Conservation (phyloP, 2,329 filamentous ascomycete genomes). For the Calonectria hawksworthii region DNA sequence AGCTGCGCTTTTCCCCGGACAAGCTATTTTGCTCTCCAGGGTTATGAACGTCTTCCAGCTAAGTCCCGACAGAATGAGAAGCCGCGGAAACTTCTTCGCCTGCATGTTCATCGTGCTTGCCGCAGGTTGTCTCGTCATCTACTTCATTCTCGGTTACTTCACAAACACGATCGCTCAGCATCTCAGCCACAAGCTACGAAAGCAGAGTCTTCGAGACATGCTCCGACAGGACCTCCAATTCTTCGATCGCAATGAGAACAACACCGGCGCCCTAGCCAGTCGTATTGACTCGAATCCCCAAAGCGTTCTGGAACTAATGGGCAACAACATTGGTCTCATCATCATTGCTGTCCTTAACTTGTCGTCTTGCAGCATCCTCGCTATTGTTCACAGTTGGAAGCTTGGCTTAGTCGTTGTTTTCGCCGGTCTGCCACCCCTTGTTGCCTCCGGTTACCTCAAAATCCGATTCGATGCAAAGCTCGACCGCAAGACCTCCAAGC, state of each 20-base stretch:
- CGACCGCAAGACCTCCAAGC: slow-evolving; percentile 53
- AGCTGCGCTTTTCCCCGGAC: slow-evolving; percentile 57
- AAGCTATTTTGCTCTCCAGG: slow-evolving; percentile 59
- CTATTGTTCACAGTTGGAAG: slow-evolving; percentile 62
- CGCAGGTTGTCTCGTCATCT: slow-evolving; percentile 59
- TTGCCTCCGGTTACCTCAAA: slow-evolving; percentile 55
- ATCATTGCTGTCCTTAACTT: slow-evolving; percentile 55
- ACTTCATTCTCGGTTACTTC: slow-evolving; percentile 55
- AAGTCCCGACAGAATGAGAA: slow-evolving; percentile 48
- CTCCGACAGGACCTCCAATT: slow-evolving; percentile 58
- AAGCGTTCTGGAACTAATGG: slow-evolving; percentile 58
- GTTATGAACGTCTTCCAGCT: slow-evolving; percentile 58
- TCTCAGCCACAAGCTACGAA: slow-evolving; percentile 43
- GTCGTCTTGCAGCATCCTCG: slow-evolving; percentile 55
- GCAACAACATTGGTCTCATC: slow-evolving; percentile 57
- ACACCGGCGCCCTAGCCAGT: slow-evolving; percentile 53
- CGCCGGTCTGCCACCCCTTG: slow-evolving; percentile 54
- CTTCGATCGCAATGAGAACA: slow-evolving; percentile 59
- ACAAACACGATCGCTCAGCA: slow-evolving; percentile 51
- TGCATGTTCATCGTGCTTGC: slow-evolving; percentile 69
- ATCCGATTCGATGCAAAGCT: slow-evolving; percentile 57
- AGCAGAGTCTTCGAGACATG: slow-evolving; percentile 47
- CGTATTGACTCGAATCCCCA: slow-evolving; percentile 55
- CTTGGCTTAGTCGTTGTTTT: slow-evolving; percentile 63
- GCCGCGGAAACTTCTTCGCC: slow-evolving; percentile 65